Percentiles rank a stretch among this genome's conserved stretches.
Evolutionary conservation across 1,284 basidiomycete species (phyloP).

Genomic region (Ustilago loliicola): DNA sequence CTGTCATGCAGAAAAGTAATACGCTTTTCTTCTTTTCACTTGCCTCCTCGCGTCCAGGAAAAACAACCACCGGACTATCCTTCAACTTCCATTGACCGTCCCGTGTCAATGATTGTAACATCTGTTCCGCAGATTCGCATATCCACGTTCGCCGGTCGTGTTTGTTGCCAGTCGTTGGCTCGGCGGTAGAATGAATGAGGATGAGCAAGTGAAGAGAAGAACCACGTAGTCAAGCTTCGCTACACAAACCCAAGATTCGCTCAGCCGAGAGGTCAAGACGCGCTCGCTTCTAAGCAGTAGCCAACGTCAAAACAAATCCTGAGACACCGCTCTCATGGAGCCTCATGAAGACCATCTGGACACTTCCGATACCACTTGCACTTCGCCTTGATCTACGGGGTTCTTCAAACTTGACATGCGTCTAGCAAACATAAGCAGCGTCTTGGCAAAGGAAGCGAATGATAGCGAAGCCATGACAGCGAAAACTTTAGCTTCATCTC

Average conservation of each 20-base stretch:
- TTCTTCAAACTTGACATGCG: too few relatives aligned
- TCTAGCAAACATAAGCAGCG: too few relatives aligned
- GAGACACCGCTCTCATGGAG: not conserved
- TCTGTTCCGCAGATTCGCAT: conserved; percentile 2
- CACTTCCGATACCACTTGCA: not conserved
- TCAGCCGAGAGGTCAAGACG: too few relatives aligned
- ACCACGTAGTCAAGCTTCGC: not conserved
- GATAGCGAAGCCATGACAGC: not conserved
- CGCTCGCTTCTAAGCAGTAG: too few relatives aligned
- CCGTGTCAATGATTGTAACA: conserved; percentile 1
- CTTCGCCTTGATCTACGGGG: too few relatives aligned
- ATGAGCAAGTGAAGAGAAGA: too few relatives aligned
- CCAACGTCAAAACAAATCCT: too few relatives aligned
- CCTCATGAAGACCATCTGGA: not conserved
- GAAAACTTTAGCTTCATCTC: not conserved
- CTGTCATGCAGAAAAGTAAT: conserved; percentile 6
- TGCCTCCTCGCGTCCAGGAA: not conserved
- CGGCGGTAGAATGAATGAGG: not conserved
- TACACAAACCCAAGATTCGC: not conserved
- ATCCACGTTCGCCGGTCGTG: not conserved
- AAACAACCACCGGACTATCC: not conserved
- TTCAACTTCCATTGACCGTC: conserved; percentile 1
- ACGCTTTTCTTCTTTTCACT: conserved; percentile 3
- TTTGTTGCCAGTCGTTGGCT: not conserved
- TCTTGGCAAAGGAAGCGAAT: not conserved